These are phyloP conservation scores for Arctostaphylos glauca DNA, from an alignment of 148 eudicot species.

Conservation along the genomic window DNA sequence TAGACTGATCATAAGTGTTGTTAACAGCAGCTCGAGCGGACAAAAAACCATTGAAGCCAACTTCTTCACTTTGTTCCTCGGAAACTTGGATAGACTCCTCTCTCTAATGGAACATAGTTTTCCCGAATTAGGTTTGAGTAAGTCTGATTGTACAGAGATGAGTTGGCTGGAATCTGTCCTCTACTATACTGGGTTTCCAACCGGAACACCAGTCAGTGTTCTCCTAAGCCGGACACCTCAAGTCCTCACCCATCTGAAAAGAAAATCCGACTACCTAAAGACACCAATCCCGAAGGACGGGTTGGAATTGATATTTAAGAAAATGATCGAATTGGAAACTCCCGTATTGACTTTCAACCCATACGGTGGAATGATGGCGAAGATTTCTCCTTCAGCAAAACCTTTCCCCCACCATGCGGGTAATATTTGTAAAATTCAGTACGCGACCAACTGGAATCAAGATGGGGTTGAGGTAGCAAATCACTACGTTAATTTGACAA, in stretches of 20 bases:
- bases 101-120: slow-evolving; percentile 6
- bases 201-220: slow-evolving; percentile 10
- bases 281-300: slow-evolving; percentile 29
- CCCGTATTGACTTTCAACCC: slow-evolving; percentile 24
- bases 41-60: slow-evolving; percentile 15
- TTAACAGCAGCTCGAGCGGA: neutral
- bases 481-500: slow-evolving; percentile 3
- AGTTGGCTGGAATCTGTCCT: slow-evolving; percentile 32
- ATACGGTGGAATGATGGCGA: slow-evolving; percentile 46
- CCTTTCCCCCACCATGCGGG: slow-evolving; percentile 54
- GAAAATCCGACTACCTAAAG: slow-evolving; percentile 38
- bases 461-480: slow-evolving; percentile 12
- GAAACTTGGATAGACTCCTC: slow-evolving; percentile 14
- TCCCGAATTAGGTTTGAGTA: slow-evolving; percentile 29
- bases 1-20: neutral
- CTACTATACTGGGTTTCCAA: slow-evolving; percentile 17
- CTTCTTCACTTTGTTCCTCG: slow-evolving; percentile 30
- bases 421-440: slow-evolving; percentile 38
- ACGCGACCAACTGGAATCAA: slow-evolving; percentile 27
- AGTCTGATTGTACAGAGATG: slow-evolving; percentile 30
- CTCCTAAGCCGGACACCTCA: slow-evolving; percentile 20
- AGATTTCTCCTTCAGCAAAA: slow-evolving; percentile 26
- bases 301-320: slow-evolving; percentile 32
- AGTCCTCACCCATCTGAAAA: neutral
- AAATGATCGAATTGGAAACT: slow-evolving; percentile 25